Conservation (phyloP, 148 eudicot species). For the Amaranthus palmeri region DNA sequence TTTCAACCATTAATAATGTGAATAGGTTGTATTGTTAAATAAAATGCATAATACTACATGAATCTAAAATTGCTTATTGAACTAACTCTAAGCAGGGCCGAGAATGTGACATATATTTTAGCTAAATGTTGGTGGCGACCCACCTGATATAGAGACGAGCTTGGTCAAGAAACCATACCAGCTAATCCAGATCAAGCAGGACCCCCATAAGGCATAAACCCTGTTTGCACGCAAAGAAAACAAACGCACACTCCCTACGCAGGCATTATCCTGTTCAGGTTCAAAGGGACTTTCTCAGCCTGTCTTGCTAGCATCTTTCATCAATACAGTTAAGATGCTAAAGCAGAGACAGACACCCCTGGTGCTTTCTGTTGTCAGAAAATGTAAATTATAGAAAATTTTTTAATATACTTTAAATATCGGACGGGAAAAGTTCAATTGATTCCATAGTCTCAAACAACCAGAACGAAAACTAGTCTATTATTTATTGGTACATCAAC, state of each 20-base stretch:
- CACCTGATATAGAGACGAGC: constrained; percentile 26
- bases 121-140: constrained; percentile 10
- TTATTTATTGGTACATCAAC: constrained; percentile 28
- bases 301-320: constrained; percentile 36
- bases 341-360: constrained; percentile 89
- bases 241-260: constrained; percentile 97
- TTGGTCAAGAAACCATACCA: constrained; percentile 22
- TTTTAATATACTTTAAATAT: not conserved
- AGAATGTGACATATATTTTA: not conserved
- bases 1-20: not conserved
- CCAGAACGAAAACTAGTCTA: constrained; percentile 13
- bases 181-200: constrained; percentile 19
- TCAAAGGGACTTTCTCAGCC: constrained; percentile 99
- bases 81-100: not conserved
- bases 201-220: constrained; percentile 25
- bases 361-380: constrained; percentile 85
- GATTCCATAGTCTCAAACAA: constrained; percentile 20
- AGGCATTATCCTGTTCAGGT: constrained; percentile 99
- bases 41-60: constrained; percentile 2
- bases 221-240: constrained; percentile 50
- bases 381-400: constrained; percentile 4
- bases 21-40: not conserved
- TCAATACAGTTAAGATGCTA: constrained; percentile 28
- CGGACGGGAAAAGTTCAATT: constrained; percentile 16
- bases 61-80: not conserved